Conservation (phyloP, 805 yeast species). For the Wickerhamiella slavikovae region DNA sequence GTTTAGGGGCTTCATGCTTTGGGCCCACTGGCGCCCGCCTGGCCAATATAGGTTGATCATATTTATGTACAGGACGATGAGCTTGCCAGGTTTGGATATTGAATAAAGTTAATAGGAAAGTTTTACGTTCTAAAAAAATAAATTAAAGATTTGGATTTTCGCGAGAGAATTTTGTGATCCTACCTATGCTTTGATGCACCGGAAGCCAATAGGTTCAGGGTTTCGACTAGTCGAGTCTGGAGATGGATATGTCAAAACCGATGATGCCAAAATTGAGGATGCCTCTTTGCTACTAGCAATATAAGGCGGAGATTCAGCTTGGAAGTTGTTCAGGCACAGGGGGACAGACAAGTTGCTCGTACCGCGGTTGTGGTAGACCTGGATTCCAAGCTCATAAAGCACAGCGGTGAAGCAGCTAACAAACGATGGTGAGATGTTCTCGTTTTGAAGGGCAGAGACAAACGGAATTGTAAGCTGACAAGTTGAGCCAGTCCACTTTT, state of each 20-base stretch:
- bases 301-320: not conserved
- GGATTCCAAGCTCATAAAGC: conserved; percentile 2
- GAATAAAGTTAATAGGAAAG: not conserved
- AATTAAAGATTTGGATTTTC: no score
- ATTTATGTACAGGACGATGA: no score
- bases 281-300: conserved; percentile 84
- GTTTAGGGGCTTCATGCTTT: no score
- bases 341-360: conserved; percentile 2
- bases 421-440: conserved; percentile 1
- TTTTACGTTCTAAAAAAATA: not conserved
- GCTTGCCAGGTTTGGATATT: no score
- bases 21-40: no score
- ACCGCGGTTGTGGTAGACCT: not conserved
- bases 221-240: not conserved
- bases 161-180: no score
- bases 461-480: conserved; percentile 3
- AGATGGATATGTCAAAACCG: not conserved
- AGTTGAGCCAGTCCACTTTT: conserved; percentile 1
- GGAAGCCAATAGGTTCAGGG: not conserved
- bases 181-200: not conserved
- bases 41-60: no score
- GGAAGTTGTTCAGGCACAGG: conserved; percentile 1
- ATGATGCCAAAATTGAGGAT: not conserved
- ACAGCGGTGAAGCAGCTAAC: conserved; percentile 4
- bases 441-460: conserved; percentile 1